Evolutionary conservation across 2,329 filamentous ascomycete species (phyloP).

Genomic region (Talaromyces sp.): DNA sequence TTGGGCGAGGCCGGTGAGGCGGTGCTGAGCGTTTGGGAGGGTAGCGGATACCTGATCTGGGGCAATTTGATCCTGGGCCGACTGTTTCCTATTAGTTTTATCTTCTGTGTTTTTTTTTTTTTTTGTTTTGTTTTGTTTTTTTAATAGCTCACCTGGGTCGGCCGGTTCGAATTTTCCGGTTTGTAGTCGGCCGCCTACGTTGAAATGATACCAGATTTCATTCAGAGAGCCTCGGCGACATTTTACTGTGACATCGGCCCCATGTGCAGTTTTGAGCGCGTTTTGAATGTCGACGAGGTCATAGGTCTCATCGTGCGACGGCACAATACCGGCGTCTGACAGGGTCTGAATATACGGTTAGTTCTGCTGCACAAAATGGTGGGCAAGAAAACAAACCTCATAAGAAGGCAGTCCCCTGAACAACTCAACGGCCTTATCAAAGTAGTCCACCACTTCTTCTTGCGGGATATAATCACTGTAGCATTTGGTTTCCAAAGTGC

Average conservation of each 20-base stretch:
- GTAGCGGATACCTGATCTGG: slow-evolving; percentile 58
- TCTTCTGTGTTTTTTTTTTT: too few species aligned
- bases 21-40: slow-evolving; percentile 47
- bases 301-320: slow-evolving; percentile 53
- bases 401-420: slow-evolving; percentile 66
- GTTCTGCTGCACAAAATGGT: background rate
- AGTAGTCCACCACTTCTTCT: slow-evolving; percentile 65
- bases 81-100: slow-evolving; percentile 24
- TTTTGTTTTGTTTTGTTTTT: too few species aligned
- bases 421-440: slow-evolving; percentile 59
- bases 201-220: slow-evolving; percentile 61
- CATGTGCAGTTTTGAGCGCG: slow-evolving; percentile 51
- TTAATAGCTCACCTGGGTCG: slow-evolving; percentile 25
- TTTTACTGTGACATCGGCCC: slow-evolving; percentile 54
- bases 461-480: slow-evolving; percentile 57
- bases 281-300: slow-evolving; percentile 53
- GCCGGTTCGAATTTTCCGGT: slow-evolving; percentile 30
- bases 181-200: slow-evolving; percentile 46
- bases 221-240: slow-evolving; percentile 48
- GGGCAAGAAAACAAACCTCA: slow-evolving; percentile 31
- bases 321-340: slow-evolving; percentile 55
- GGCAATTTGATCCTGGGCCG: slow-evolving; percentile 59
- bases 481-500: slow-evolving; percentile 62
- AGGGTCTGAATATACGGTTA: slow-evolving; percentile 42
- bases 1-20: slow-evolving; percentile 23